These are phyloP conservation scores for Trichoderma aggressivum DNA, from an alignment of 2,329 filamentous ascomycete species.

Conservation along the genomic window DNA sequence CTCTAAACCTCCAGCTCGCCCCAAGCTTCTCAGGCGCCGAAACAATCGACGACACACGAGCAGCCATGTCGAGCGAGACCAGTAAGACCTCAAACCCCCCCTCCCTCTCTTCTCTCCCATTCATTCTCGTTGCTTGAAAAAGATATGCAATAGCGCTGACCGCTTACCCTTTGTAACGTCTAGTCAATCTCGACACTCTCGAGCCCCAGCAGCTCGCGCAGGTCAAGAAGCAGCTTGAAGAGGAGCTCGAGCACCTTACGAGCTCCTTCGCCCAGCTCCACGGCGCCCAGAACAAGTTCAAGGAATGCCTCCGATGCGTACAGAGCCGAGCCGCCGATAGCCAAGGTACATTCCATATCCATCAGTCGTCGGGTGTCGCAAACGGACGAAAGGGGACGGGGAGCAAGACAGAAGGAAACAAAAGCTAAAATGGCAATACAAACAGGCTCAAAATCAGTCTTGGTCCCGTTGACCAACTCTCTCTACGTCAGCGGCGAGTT, in stretches of 20 bases:
- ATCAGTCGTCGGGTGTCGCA: background rate
- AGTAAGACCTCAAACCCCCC: slow-evolving; percentile 23
- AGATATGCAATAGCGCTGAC: background rate
- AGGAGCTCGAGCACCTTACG: slow-evolving; percentile 92
- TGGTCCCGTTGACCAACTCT: slow-evolving; percentile 93
- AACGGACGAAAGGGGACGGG: background rate
- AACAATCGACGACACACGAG: slow-evolving; percentile 17
- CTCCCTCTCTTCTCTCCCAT: background rate
- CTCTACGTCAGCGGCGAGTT: slow-evolving; percentile 88
- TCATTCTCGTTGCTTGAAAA: background rate
- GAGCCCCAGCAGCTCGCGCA: slow-evolving; percentile 80
- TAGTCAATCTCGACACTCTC: slow-evolving; percentile 68
- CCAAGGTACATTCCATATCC: slow-evolving; percentile 28
- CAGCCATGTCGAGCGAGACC: slow-evolving; percentile 34
- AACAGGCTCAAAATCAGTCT: slow-evolving; percentile 53
- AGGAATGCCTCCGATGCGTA: slow-evolving; percentile 81
- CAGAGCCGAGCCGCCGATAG: slow-evolving; percentile 38
- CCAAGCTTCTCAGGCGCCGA: background rate
- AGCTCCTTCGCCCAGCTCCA: slow-evolving; percentile 86
- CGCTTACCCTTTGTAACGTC: background rate
- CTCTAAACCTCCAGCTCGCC: slow-evolving; percentile 10
- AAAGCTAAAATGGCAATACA: background rate
- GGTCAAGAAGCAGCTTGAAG: slow-evolving; percentile 93
- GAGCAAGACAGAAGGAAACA: background rate
- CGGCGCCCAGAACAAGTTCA: slow-evolving; percentile 86